Base-by-base conservation (phyloP, 192 early-diverging fungal genomes). In the Coemansia sp. region DNA sequence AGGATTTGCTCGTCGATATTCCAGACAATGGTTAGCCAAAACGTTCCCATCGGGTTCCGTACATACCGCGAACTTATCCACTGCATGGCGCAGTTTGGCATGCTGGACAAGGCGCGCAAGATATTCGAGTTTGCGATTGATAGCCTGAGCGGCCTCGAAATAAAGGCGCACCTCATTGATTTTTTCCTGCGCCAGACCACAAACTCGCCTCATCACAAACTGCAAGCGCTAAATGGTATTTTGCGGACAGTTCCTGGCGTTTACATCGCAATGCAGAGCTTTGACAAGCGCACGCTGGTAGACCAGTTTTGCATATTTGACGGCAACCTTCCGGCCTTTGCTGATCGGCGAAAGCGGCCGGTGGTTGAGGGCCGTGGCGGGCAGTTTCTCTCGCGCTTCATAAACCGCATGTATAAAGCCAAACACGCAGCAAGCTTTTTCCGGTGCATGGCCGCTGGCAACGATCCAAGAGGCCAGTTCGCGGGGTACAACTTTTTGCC, bases 11-110 rank as follows among this genome's bases (percentile, higher is more conserved):
- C 56, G 18, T 30, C 54, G 38, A 32, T 76, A 25, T 76, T 76
- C 39, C 72, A 69, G 55, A 23, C 31, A 9, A 76, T 76, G 72
- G 51, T 49, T 22, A 49, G 15, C 15, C 58, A 49, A 38, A 32
- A 48, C 10, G 31, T 76, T 2, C 9, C 19, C 13, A 34, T 67
- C 11, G 51, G 65, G 15, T 40, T 51, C 11, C 56, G 54, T 3
- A 69, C 72, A 17, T 76, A 69, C 45, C 72, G 65, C 58, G 72
- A 76, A 35, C 66, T 76, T 35, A 58, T 65, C 7, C 26, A 40
- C 21, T 69, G 72, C 46, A 63, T 76, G 65, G 36, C 55, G 4
- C 56, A 38, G 30, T 58, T 68, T 30, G 57, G 34, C 32, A 58
- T 69, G 65, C 15, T 2, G 3, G 72, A 76, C 51, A 76, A 76